Conservation (phyloP, 768 basidiomycete genomes). For the Vararia minispora region DNA sequence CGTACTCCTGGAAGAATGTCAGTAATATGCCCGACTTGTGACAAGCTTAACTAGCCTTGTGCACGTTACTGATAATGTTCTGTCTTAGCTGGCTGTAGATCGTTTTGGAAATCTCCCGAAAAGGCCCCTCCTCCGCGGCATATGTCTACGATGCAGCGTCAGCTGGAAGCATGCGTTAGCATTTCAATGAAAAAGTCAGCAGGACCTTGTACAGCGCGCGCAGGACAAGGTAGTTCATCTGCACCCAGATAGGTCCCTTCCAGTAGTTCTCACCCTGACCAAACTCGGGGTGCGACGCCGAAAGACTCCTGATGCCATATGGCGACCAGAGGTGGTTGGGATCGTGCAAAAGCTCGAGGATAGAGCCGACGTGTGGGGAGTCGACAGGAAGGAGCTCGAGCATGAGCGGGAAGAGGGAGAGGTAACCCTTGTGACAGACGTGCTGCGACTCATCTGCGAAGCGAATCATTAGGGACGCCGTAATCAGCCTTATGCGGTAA, state of each 20-base stretch:
- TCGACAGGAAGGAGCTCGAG: slow-evolving; percentile 65
- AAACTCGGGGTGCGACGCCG: slow-evolving; percentile 80
- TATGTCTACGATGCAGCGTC: slow-evolving; percentile 57
- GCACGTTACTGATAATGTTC: slow-evolving; percentile 82
- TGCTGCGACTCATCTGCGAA: slow-evolving; percentile 78
- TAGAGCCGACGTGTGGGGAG: slow-evolving; percentile 72
- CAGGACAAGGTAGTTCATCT: slow-evolving; percentile 91
- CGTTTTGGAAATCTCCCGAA: slow-evolving; percentile 58
- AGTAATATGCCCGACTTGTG: background rate
- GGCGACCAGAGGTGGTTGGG: slow-evolving; percentile 87
- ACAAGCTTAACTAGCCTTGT: slow-evolving; percentile 32
- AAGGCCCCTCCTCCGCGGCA: slow-evolving; percentile 66
- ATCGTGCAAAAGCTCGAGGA: slow-evolving; percentile 70
- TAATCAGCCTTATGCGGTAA: slow-evolving; percentile 1
- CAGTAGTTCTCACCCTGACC: slow-evolving; percentile 95
- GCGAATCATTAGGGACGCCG: background rate
- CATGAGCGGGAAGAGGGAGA: slow-evolving; percentile 90
- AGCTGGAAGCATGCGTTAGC: background rate
- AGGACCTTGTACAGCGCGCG: slow-evolving; percentile 66
- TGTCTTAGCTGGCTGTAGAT: slow-evolving; percentile 74
- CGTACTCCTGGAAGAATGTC: slow-evolving; percentile 55
- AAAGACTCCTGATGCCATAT: slow-evolving; percentile 82
- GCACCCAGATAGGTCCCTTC: slow-evolving; percentile 95
- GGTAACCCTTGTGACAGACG: slow-evolving; percentile 86
- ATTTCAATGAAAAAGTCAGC: background rate